These are phyloP conservation scores for Arthonia radiata DNA, from an alignment of 495 filamentous ascomycete genomes.

Conservation along the genomic window DNA sequence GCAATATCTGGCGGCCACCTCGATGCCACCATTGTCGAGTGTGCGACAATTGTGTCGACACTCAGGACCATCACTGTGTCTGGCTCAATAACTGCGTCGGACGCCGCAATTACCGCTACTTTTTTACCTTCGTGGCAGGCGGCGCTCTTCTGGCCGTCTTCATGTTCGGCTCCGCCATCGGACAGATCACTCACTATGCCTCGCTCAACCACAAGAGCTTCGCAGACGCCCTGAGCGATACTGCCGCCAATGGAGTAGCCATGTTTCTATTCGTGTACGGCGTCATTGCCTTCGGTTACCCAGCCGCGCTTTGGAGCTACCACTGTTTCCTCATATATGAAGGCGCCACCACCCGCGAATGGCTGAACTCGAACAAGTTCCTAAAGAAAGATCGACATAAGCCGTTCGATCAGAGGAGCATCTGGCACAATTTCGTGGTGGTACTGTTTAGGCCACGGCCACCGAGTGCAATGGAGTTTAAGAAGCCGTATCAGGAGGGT, in stretches of 20 bases:
- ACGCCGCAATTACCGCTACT: conserved; percentile 92
- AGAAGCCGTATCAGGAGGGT: conserved; percentile 45
- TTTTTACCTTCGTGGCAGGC: conserved; percentile 66
- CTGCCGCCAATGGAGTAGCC: conserved; percentile 31
- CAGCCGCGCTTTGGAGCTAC: conserved; percentile 59
- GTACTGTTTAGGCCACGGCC: conserved; percentile 65
- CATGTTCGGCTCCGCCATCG: conserved; percentile 47
- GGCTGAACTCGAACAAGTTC: conserved; percentile 88
- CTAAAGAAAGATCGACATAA: conserved; percentile 71
- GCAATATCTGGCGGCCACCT: conserved; percentile 87
- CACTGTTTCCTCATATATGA: conserved; percentile 73
- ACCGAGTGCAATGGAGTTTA: conserved; percentile 79
- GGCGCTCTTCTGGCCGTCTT: conserved; percentile 53
- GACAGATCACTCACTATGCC: conserved; percentile 54
- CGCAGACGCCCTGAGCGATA: conserved; percentile 31
- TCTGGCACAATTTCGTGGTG: conserved; percentile 53
- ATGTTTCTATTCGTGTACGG: conserved; percentile 80
- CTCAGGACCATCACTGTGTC: conserved; percentile 93
- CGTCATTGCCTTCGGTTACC: conserved; percentile 50
- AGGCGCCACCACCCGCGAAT: conserved; percentile 88
- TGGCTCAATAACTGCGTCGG: conserved; percentile 99
- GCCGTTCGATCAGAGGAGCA: conserved; percentile 61
- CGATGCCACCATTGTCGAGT: conserved; percentile 88
- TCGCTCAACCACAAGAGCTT: conserved; percentile 35
- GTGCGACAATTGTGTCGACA: conserved; percentile 93